Conservation (phyloP, 257 asterid species). For the Solanum sejunctum region DNA sequence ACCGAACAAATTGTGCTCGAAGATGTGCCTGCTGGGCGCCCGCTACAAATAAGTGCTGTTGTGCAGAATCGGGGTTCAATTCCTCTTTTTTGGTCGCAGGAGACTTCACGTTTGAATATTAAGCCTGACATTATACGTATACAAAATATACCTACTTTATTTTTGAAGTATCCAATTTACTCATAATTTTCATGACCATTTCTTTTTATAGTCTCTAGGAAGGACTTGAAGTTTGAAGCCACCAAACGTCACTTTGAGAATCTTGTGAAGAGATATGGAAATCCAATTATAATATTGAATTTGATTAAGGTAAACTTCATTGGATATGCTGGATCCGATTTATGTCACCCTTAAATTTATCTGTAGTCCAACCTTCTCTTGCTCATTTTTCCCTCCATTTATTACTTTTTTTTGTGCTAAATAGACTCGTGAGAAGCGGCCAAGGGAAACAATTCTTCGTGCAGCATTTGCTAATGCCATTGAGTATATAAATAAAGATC, state of each 20-base stretch:
- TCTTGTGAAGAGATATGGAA: constrained; percentile 82
- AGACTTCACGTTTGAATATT: constrained; percentile 69
- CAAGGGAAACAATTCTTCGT: constrained; percentile 82
- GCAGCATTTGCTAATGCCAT: constrained; percentile 80
- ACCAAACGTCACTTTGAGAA: constrained; percentile 89
- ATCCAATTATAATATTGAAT: constrained; percentile 82
- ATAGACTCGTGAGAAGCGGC: constrained; percentile 90
- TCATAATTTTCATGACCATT: constrained; percentile 5
- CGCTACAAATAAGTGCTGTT: constrained; percentile 58
- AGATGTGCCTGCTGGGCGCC: constrained; percentile 41
- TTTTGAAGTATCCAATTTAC: background rate
- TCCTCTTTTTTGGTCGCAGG: constrained; percentile 98
- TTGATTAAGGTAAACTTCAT: constrained; percentile 62
- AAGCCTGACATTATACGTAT: constrained; percentile 84
- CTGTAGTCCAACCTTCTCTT: background rate
- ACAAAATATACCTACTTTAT: constrained; percentile 1
- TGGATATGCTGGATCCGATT: background rate
- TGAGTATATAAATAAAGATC: constrained; percentile 57
- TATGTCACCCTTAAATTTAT: background rate
- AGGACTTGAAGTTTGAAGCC: constrained; percentile 67
- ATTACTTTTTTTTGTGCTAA: constrained; percentile 4
- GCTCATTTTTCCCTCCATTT: background rate
- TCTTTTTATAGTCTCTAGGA: constrained; percentile 53
- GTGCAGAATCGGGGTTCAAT: constrained; percentile 94
- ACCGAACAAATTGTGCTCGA: constrained; percentile 89